Base-by-base conservation (phyloP, 2,329 filamentous ascomycete species). In the Alternaria consortialis region DNA sequence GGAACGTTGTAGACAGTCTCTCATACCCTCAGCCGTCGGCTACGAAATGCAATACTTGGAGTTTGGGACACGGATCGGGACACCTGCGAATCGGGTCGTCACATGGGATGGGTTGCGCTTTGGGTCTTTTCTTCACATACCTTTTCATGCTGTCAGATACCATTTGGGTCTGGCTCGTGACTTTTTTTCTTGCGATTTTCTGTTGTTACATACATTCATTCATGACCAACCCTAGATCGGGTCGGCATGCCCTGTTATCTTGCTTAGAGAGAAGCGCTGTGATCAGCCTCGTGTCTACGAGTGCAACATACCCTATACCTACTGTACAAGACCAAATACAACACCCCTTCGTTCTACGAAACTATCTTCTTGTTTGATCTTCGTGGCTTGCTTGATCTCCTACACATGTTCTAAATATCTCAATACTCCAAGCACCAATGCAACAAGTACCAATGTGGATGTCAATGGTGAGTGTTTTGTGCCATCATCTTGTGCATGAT, bases 21-120 rank as follows among this genome's bases (percentile, higher is more conserved):
- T 51, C 46, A 64, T 47, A 66, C 52, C 17, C 36, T 46, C 29
- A 62, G 54, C 56, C 55, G 44, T 46, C 27, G 55, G 66, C 61
- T 50, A 58, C 29, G 54, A 63, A 27, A 63, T 56, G 62, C 68
- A 74, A 73, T 51, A 48, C 47, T 59, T 62, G 69, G 72, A 73
- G 69, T 72, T 72, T 53, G 53, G 46, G 58, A 55, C 7, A 58
- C 25, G 64, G 63, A 58, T 61, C 32, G 58, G 36, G 43, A 60
- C 61, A 61, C 60, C 56, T 37, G 5, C 27, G 56, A 55, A 54
- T 31, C 42, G 55, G 56, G 47, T 56, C 42, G 31, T 60, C 55
- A 65, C 39, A 62, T 37, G 47, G 53, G 34, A 48, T 43, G 58
- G 63, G 54, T 56, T 36, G 52, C 53, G 37, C 23, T 58, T 59